Evolutionary conservation across 306 rosid genomes (phyloP), one percentile per base, ranked within the genome.

Genomic region (Sesbania bispinosa): DNA sequence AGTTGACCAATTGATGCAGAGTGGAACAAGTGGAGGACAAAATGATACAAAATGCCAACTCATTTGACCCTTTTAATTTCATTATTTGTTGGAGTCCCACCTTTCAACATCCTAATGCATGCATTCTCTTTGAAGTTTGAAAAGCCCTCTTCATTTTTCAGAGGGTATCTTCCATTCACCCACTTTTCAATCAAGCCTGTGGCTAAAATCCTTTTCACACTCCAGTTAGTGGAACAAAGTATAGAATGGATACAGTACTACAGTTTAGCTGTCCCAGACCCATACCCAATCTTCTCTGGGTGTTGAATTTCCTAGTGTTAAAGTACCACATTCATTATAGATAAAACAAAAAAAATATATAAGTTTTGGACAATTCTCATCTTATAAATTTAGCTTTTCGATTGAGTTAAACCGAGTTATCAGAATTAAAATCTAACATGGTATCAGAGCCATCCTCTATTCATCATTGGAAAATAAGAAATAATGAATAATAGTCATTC

Each of bases 41-140:
- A 64, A 82, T 82, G 79, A 82, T 82, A 75, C 46, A 75, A 57
- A 50, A 82, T 43, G 86, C 79, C 83, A 79, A 64, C 81, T 43
- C 63, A 75, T 69, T 75, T 69, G 78, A 70, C 72, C 30, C 76
- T 41, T 75, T 24, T 30, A 7, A 6, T 50, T 73, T 64, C 83
- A 63, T 78, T 41, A 47, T 59, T 79, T 50, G n/a, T 51, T 32
- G 1, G 66, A 74, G 72, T 57, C 50, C 75, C 72, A 69, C 75
- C 16, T 69, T 30, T 78, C 67, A 55, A 23, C 39, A 63, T 53
- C 75, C 33, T 11, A 36, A 73, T 53, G 32, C 74, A 67, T 63
- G 79, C 72, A 76, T 47, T 42, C 42, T 57, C 7, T 55, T 32
- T 43, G 19, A 75, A 27, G 19, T 73, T 57, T 53, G 29, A 63